These are phyloP conservation scores for Aspergillus sclerotiicarbonarius DNA, from an alignment of 495 filamentous ascomycete species.

Conservation along the genomic window DNA sequence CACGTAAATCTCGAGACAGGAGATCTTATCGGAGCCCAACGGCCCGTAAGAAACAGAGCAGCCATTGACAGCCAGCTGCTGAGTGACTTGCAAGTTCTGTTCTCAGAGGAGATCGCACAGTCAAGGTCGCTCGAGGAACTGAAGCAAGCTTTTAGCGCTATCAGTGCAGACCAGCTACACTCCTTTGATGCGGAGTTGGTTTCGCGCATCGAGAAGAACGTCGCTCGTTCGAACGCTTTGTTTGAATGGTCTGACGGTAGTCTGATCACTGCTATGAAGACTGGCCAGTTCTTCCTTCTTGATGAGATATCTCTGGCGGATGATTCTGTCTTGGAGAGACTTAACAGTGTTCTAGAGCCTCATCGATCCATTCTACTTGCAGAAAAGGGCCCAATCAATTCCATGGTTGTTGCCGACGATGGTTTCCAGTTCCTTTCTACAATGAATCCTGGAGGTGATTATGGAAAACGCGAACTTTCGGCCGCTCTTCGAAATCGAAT, in stretches of 20 bases:
- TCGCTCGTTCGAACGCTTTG: conserved; percentile 67
- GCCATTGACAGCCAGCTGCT: conserved; percentile 63
- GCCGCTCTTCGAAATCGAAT: conserved; percentile 94
- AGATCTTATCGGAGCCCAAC: conserved; percentile 92
- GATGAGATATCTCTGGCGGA: conserved; percentile 98
- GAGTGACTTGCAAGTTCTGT: conserved; percentile 57
- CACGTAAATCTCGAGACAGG: conserved; percentile 97
- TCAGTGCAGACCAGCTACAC: conserved; percentile 28
- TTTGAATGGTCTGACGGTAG: conserved; percentile 98
- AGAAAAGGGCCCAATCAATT: conserved; percentile 84
- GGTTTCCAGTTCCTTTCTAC: conserved; percentile 97
- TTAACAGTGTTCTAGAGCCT: conserved; percentile 97
- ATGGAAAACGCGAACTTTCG: conserved; percentile 95
- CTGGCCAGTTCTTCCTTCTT: conserved; percentile 84
- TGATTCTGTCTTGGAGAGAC: conserved; percentile 91
- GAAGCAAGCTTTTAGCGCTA: conserved; percentile 47
- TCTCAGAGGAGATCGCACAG: conserved; percentile 22
- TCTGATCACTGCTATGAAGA: conserved; percentile 92
- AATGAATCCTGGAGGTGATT: conserved; percentile 99
- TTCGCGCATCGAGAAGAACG: conserved; percentile 56
- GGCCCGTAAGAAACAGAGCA: conserved; percentile 82
- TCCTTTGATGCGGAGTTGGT: conserved; percentile 49
- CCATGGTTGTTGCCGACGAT: conserved; percentile 69
- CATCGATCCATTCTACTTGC: conserved; percentile 82
- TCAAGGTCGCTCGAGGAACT: conserved; percentile 43